Evolutionary conservation across 371 early-diverging fungal species (phyloP), one percentile per base, ranked within the genome.

Genomic region (Nosema muscidifuracis): DNA sequence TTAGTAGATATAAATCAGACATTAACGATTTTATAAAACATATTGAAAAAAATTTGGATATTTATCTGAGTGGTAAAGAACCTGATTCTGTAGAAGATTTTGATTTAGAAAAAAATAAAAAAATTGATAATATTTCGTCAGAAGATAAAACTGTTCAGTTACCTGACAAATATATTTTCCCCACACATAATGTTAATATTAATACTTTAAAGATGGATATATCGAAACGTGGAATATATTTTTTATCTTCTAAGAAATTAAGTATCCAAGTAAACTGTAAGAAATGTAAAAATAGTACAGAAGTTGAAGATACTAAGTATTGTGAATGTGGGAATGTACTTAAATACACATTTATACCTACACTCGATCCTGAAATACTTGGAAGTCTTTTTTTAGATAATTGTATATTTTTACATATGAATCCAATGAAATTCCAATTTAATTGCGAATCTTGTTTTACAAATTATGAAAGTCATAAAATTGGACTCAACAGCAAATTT

Each of bases 201-300:
- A 57, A 51, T 40, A 75, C 67, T 38, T 30, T 79, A 36, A 26
- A 61, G 22, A 36, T 67, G 1, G 73, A 68, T 7, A 18, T 62
- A 6, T 58, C 40, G 16, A 79, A 64, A 40, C 50, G 20, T 50
- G 61, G 67, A 22, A 68, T 75, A 33, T 38, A 28, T 10, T 33
- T 75, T 44, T 42, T 79, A 26, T 22, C 26, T 0, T 65, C 71
- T 44, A 51, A 73, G 61, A 33, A 60, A 20, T 26, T 69, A 4
- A 63, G 65, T 62, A 10, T 69, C 15, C 43, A 64, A 22, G 73
- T 73, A 34, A 51, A 72, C 30, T 79, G 79, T 51, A 75, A 72
- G 4, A 75, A 62, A 64, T 75, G 75, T 51, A 20, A 50, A 40
- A 56, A 40, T 16, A 24, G 0, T 18, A 22, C 16, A 1, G 30